Evolutionary conservation across 2,329 filamentous ascomycete species (phyloP).

Genomic region (Apiospora malaysiana): DNA sequence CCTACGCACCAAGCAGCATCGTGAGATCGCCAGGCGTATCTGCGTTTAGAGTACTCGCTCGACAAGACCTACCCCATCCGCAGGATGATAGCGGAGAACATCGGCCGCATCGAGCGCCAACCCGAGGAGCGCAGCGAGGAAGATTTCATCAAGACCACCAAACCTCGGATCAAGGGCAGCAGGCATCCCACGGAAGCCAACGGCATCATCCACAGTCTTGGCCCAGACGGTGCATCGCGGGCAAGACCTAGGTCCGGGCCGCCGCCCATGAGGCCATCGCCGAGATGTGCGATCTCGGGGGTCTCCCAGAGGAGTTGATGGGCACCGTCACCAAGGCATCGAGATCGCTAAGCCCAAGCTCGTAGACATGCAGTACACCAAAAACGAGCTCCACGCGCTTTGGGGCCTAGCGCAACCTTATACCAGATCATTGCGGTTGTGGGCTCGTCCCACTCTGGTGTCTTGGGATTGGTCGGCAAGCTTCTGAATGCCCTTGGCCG

Average conservation of each 20-base stretch:
- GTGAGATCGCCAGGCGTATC: slow-evolving; percentile 80
- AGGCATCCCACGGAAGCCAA: slow-evolving; percentile 86
- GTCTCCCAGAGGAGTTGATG: slow-evolving; percentile 84
- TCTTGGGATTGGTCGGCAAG: slow-evolving; percentile 82
- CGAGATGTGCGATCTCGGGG: slow-evolving; percentile 84
- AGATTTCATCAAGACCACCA: slow-evolving; percentile 82
- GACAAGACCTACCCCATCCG: slow-evolving; percentile 85
- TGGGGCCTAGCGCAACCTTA: slow-evolving; percentile 85
- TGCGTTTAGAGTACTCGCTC: slow-evolving; percentile 74
- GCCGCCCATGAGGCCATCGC: slow-evolving; percentile 77
- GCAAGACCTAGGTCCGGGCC: slow-evolving; percentile 82
- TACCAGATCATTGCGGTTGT: slow-evolving; percentile 93
- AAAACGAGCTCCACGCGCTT: slow-evolving; percentile 92
- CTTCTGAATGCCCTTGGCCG: slow-evolving; percentile 78
- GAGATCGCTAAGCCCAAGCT: slow-evolving; percentile 89
- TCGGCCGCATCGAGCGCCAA: slow-evolving; percentile 80
- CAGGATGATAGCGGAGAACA: slow-evolving; percentile 84
- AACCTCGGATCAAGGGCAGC: slow-evolving; percentile 83
- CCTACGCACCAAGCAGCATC: slow-evolving; percentile 68
- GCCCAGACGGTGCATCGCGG: slow-evolving; percentile 86
- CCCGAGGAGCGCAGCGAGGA: slow-evolving; percentile 90
- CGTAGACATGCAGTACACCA: slow-evolving; percentile 88
- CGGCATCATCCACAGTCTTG: slow-evolving; percentile 82
- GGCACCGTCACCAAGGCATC: slow-evolving; percentile 82
- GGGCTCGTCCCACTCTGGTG: slow-evolving; percentile 80